Evolutionary conservation across 805 yeast genomes (phyloP).

Genomic region (Ogataea nakhonphanomensis): DNA sequence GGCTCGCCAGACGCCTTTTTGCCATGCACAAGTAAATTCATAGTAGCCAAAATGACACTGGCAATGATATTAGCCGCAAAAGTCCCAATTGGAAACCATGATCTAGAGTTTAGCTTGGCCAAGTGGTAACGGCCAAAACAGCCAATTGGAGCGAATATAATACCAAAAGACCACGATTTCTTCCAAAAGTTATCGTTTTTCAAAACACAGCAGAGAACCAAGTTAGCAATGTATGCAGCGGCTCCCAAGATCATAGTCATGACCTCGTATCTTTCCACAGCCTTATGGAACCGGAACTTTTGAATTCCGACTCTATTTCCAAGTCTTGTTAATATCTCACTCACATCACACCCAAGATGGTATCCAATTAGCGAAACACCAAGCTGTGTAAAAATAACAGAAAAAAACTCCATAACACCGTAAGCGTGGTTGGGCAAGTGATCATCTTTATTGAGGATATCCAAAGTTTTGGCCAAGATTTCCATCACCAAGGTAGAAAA

Average conservation of each 20-base stretch:
- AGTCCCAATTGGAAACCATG: conserved; percentile 53
- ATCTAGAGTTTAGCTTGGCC: conserved; percentile 45
- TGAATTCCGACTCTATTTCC: conserved; percentile 7
- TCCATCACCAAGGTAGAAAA: conserved; percentile 66
- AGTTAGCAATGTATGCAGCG: conserved; percentile 33
- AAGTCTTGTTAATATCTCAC: conserved; percentile 27
- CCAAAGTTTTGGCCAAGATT: conserved; percentile 46
- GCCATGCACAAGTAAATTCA: conserved; percentile 22
- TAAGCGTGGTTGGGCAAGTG: conserved; percentile 61
- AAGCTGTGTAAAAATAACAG: conserved; percentile 59
- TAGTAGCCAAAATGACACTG: conserved; percentile 20
- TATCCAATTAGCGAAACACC: conserved; percentile 60
- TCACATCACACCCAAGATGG: conserved; percentile 53
- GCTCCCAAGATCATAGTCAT: conserved; percentile 23
- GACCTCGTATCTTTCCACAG: conserved; percentile 13
- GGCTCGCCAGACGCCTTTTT: background rate
- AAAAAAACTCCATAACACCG: conserved; percentile 72
- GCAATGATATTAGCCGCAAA: conserved; percentile 36
- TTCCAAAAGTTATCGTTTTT: conserved; percentile 46
- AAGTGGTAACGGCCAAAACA: conserved; percentile 56
- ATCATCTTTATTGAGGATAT: conserved; percentile 26
- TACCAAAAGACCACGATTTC: conserved; percentile 60
- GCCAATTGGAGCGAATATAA: conserved; percentile 71
- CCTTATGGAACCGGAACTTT: background rate
- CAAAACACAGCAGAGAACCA: conserved; percentile 41